phyloP scores from a whole-genome alignment of 1,284 basidiomycete species.

The Porodaedalea pini region DNA sequence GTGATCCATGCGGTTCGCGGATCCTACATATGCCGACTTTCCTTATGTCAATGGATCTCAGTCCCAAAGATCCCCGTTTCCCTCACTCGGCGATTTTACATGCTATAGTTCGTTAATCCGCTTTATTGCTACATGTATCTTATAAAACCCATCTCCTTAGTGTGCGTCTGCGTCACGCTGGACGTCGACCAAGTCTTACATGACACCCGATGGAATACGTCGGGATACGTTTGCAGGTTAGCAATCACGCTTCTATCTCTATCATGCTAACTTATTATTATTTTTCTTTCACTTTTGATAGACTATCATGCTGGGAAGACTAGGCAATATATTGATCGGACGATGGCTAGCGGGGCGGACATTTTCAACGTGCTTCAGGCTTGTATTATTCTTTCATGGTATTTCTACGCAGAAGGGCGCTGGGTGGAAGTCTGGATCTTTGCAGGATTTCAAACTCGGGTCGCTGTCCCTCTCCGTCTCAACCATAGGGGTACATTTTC shows the following conservation, averaged over 20 bases:
- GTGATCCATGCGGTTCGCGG: slow-evolving; percentile 77
- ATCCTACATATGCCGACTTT: slow-evolving; percentile 79
- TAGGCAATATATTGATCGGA: slow-evolving; percentile 78
- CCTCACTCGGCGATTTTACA: slow-evolving; percentile 81
- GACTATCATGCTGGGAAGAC: slow-evolving; percentile 82
- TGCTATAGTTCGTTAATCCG: slow-evolving; percentile 54
- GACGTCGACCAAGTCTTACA: slow-evolving; percentile 64
- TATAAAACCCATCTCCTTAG: slow-evolving; percentile 35
- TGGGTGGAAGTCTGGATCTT: slow-evolving; percentile 91
- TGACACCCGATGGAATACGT: slow-evolving; percentile 65
- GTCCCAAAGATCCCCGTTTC: slow-evolving; percentile 72
- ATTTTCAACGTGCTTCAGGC: slow-evolving; percentile 84
- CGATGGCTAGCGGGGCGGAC: slow-evolving; percentile 79
- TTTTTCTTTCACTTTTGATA: background rate
- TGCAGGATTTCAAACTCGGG: slow-evolving; percentile 79
- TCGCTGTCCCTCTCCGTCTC: slow-evolving; percentile 75
- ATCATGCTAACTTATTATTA: background rate
- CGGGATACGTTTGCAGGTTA: slow-evolving; percentile 64
- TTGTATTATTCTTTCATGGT: slow-evolving; percentile 80
- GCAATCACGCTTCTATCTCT: background rate
- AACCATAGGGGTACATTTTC: slow-evolving; percentile 81
- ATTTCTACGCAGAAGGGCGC: slow-evolving; percentile 81
- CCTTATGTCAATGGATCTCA: slow-evolving; percentile 66
- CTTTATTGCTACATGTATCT: background rate
- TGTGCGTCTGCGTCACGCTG: slow-evolving; percentile 82